A percentile compares a stretch with the other conserved stretches of the same genome.
Evolutionary conservation across 192 early-diverging fungal species (phyloP).

Genomic region (Entrophospora sp.): DNA sequence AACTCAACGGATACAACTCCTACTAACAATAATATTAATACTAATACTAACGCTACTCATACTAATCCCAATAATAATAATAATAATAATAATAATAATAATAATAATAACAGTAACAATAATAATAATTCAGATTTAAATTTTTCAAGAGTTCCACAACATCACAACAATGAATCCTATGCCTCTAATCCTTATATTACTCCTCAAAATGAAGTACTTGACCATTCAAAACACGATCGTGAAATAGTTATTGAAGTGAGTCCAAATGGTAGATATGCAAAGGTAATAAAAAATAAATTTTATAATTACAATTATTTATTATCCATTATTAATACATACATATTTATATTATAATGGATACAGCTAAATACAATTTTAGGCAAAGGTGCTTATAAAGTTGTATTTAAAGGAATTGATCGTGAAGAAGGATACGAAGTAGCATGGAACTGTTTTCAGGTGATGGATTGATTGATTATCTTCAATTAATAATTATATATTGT

Average conservation of each 20-base stretch:
- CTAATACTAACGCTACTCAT: no score
- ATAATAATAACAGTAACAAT: no score
- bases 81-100: no score
- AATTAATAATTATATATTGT: neutral
- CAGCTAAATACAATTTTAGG: constrained; percentile 56
- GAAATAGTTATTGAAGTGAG: constrained; percentile 49
- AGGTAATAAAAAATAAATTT: no score
- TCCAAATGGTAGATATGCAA: constrained; percentile 42
- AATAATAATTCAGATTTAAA: no score
- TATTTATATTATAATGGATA: no score
- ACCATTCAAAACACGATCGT: constrained; percentile 42
- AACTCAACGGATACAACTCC: no score
- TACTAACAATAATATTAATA: no score
- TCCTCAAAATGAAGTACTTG: constrained; percentile 35
- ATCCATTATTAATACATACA: no score
- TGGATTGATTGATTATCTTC: no score
- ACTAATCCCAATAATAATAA: no score
- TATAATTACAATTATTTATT: no score
- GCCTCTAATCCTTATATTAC: neutral
- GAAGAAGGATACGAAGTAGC: constrained; percentile 87
- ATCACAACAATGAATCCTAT: neutral
- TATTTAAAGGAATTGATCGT: constrained; percentile 78
- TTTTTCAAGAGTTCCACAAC: neutral
- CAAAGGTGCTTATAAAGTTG: constrained; percentile 81
- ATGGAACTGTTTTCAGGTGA: constrained; percentile 74